Evolutionary conservation across 345 rosid species (phyloP).

Genomic region (Moricandia moricandioides): DNA sequence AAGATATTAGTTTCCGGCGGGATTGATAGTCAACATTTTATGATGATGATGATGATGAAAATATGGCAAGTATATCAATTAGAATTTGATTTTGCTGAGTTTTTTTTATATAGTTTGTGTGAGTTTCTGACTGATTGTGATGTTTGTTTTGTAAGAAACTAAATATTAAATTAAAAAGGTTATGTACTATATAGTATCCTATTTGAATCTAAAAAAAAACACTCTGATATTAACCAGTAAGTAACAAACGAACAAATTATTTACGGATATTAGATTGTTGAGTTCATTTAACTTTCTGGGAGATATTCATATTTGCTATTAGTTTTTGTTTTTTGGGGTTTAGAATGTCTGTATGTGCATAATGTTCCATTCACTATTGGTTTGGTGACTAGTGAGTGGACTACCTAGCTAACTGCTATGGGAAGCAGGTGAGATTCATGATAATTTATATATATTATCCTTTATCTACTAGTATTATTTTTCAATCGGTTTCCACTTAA

Average conservation of each 20-base stretch:
- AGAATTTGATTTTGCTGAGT: conserved; percentile 13
- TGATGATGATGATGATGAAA: conserved; percentile 21
- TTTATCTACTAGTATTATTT: background rate
- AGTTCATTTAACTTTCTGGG: background rate
- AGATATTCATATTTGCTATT: background rate
- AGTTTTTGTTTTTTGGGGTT: background rate
- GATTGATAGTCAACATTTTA: background rate
- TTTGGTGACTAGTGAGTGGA: background rate
- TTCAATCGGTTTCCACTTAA: background rate
- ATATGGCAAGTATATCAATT: conserved; percentile 23
- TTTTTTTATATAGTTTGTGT: background rate
- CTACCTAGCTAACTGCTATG: background rate
- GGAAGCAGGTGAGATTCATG: conserved; percentile 11
- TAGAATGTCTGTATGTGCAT: background rate
- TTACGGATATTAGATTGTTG: background rate
- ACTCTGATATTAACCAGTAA: background rate
- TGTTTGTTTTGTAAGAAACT: background rate
- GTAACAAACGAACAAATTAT: background rate
- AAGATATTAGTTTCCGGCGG: background rate
- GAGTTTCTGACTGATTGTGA: background rate
- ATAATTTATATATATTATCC: background rate
- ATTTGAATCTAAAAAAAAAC: background rate
- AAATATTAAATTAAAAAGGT: background rate
- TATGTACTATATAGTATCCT: background rate
- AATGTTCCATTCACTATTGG: background rate